phyloP scores from a whole-genome alignment of 345 rosid species.

The Microthlaspi erraticum region DNA sequence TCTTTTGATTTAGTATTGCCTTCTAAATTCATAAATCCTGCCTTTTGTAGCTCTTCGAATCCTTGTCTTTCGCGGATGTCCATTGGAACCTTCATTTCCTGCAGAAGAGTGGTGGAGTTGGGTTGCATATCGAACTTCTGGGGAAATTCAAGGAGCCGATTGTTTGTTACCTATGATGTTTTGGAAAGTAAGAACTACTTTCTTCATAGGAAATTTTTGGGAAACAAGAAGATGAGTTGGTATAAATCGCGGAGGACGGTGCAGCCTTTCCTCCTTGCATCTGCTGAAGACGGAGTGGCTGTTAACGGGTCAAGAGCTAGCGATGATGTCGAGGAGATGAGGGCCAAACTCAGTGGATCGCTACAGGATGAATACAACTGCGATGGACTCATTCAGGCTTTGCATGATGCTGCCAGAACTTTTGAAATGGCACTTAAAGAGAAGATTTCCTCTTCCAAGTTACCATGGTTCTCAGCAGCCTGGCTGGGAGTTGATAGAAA shows the following conservation, averaged over 20 bases:
- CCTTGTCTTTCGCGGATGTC: slow-evolving; percentile 55
- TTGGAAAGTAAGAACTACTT: slow-evolving; percentile 41
- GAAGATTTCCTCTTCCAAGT: slow-evolving; percentile 55
- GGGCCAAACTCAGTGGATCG: slow-evolving; percentile 67
- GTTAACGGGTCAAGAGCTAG: slow-evolving; percentile 66
- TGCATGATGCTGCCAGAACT: slow-evolving; percentile 86
- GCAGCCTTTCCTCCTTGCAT: slow-evolving; percentile 51
- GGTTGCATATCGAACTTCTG: slow-evolving; percentile 54
- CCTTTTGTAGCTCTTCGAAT: slow-evolving; percentile 61
- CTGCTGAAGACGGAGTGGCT: slow-evolving; percentile 79
- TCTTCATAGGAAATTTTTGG: slow-evolving; percentile 32
- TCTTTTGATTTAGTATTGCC: background rate
- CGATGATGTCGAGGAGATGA: slow-evolving; percentile 71
- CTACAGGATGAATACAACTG: slow-evolving; percentile 68
- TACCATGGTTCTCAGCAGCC: slow-evolving; percentile 84
- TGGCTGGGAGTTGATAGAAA: slow-evolving; percentile 89
- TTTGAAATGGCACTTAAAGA: slow-evolving; percentile 80
- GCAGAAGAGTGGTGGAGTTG: slow-evolving; percentile 49
- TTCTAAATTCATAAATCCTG: slow-evolving; percentile 35
- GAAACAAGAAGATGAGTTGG: slow-evolving; percentile 44
- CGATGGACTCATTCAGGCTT: slow-evolving; percentile 78
- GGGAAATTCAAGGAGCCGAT: slow-evolving; percentile 54
- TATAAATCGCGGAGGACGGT: slow-evolving; percentile 51
- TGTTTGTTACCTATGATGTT: slow-evolving; percentile 45
- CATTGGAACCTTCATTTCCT: slow-evolving; percentile 44